phyloP scores from a whole-genome alignment of 2,329 filamentous ascomycete species.

The Trichoderma citrinoviride region DNA sequence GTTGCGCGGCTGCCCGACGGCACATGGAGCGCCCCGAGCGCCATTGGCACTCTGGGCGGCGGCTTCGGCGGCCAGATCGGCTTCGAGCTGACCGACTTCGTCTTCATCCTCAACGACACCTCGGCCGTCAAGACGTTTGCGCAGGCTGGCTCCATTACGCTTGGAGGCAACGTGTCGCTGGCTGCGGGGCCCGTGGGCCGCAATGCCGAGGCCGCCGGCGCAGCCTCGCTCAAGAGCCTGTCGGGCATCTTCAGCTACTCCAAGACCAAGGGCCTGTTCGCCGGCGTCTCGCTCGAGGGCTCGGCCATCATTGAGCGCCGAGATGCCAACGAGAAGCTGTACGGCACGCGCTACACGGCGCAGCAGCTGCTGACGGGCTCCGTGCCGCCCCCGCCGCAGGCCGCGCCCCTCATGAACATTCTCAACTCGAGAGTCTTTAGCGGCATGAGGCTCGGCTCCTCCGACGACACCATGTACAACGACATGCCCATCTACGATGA shows the following conservation, averaged over 20 bases:
- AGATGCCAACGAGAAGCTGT: conserved; percentile 96
- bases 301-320: conserved; percentile 89
- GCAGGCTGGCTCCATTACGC: conserved; percentile 83
- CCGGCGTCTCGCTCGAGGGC: conserved; percentile 90
- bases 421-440: conserved; percentile 83
- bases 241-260: conserved; percentile 95
- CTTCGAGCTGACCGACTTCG: conserved; percentile 88
- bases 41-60: conserved; percentile 76
- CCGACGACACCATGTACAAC: conserved; percentile 78
- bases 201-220: conserved; percentile 93
- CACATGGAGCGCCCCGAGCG: conserved; percentile 76
- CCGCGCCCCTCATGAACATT: conserved; percentile 79
- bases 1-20: conserved; percentile 76
- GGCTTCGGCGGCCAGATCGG: conserved; percentile 85
- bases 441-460: conserved; percentile 51
- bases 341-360: conserved; percentile 78
- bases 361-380: conserved; percentile 75
- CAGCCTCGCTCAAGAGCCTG: conserved; percentile 83
- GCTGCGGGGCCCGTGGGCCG: conserved; percentile 90
- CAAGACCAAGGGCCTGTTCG: conserved; percentile 96
- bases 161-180: conserved; percentile 94
- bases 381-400: conserved; percentile 74
- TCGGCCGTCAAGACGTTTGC: conserved; percentile 90
- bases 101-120: conserved; percentile 95
- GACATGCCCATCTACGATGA: conserved; percentile 88